Evolutionary conservation across 306 rosid genomes (phyloP).

Genomic region (Astragalus membranaceus): DNA sequence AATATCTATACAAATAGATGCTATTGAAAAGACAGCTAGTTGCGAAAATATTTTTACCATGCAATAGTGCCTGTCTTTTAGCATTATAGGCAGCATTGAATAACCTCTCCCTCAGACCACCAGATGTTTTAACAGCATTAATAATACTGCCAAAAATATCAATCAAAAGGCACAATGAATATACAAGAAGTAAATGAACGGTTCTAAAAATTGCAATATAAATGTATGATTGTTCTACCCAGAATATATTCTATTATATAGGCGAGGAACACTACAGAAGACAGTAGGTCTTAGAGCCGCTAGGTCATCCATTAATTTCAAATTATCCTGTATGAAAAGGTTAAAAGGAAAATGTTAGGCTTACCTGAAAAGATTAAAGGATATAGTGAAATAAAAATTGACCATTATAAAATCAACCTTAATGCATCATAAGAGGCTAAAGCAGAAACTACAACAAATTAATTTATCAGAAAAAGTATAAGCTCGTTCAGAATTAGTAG

Average conservation of each 20-base stretch:
- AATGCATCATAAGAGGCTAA: background rate
- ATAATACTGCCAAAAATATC: constrained; percentile 45
- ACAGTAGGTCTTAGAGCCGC: constrained; percentile 82
- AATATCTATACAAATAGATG: background rate
- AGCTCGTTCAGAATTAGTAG: background rate
- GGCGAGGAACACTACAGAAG: constrained; percentile 97
- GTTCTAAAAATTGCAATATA: background rate
- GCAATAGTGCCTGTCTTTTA: constrained; percentile 79
- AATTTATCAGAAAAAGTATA: background rate
- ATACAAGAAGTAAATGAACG: constrained; percentile 13
- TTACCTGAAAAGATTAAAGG: constrained; percentile 9
- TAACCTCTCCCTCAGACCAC: constrained; percentile 74
- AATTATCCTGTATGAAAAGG: constrained; percentile 63
- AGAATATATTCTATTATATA: constrained; percentile 89
- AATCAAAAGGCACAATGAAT: constrained; percentile 23
- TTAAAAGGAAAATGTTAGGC: constrained; percentile 21
- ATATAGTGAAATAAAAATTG: background rate
- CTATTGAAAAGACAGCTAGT: background rate
- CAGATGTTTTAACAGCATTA: constrained; percentile 88
- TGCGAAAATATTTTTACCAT: constrained; percentile 40
- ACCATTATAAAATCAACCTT: background rate
- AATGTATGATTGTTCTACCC: constrained; percentile 48
- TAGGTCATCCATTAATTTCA: constrained; percentile 92
- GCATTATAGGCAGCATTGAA: constrained; percentile 95
- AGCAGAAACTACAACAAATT: background rate